Percentiles rank a stretch among this genome's conserved stretches.
These are phyloP conservation scores for Pontederia paniculata DNA, from an alignment of 176 grass and related monocot species.

Conservation along the genomic window DNA sequence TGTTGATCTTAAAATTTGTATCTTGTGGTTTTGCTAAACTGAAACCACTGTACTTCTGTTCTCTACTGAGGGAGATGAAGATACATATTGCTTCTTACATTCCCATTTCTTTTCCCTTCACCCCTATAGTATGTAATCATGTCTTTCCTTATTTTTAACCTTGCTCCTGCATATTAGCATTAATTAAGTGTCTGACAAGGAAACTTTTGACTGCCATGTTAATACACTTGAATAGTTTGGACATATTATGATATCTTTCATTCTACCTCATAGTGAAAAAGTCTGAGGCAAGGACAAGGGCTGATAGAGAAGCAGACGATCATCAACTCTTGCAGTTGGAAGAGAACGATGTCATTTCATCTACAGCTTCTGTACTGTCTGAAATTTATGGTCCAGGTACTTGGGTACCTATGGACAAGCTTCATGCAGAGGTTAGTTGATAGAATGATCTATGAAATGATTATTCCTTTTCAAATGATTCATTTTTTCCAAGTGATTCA, in stretches of 20 bases:
- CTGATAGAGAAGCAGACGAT: conserved; percentile 12
- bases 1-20: no score
- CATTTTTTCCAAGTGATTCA: not conserved
- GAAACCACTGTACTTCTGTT: no score
- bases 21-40: no score
- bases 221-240: not conserved
- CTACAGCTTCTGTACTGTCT: conserved; percentile 6
- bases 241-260: not conserved
- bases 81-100: no score
- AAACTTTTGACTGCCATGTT: no score
- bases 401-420: conserved; percentile 14
- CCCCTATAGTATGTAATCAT: no score
- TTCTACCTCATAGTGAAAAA: conserved; percentile 1
- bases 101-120: no score
- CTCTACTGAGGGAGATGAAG: no score
- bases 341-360: conserved; percentile 12
- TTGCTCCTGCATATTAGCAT: no score
- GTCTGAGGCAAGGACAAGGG: conserved; percentile 4
- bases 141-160: no score
- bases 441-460: not conserved
- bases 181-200: no score
- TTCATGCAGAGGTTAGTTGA: conserved; percentile 11
- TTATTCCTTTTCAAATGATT: not conserved
- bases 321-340: conserved; percentile 2
- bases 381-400: conserved; percentile 12